Evolutionary conservation across 2,329 filamentous ascomycete genomes (phyloP).

Genomic region (Neonectria faginata): DNA sequence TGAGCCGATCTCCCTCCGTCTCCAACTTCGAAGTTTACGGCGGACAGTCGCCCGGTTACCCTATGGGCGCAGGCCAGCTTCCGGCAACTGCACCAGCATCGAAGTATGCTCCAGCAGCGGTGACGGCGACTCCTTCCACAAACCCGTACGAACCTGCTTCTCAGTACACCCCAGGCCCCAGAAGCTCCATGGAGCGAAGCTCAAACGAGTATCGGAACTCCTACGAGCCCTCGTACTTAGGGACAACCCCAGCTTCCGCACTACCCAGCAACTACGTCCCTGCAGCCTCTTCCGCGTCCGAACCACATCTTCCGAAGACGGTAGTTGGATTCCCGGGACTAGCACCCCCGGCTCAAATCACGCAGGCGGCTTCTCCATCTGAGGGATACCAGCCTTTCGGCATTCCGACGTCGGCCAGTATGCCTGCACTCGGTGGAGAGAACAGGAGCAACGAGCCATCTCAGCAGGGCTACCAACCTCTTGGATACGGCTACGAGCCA

Average conservation of each 20-base stretch:
- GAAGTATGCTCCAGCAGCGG: conserved; percentile 51
- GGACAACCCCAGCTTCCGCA: conserved; percentile 25
- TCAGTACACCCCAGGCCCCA: conserved; percentile 60
- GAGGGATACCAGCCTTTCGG: conserved; percentile 48
- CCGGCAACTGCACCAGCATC: conserved; percentile 53
- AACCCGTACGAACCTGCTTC: conserved; percentile 56
- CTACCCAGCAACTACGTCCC: conserved; percentile 38
- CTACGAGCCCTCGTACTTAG: conserved; percentile 52
- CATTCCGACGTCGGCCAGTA: conserved; percentile 42
- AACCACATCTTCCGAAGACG: conserved; percentile 16
- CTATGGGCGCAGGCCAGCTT: conserved; percentile 47
- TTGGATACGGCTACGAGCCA: conserved; percentile 65
- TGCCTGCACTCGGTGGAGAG: conserved; percentile 27
- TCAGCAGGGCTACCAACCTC: conserved; percentile 57
- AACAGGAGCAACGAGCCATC: conserved; percentile 35
- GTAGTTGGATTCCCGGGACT: conserved; percentile 30
- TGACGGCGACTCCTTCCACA: conserved; percentile 31
- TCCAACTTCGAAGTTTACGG: conserved; percentile 81
- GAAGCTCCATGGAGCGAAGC: conserved; percentile 44
- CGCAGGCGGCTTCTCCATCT: conserved; percentile 32
- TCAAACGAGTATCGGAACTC: conserved; percentile 50
- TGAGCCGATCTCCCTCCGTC: conserved; percentile 79
- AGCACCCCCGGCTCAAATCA: conserved; percentile 44
- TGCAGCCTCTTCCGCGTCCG: conserved; percentile 27
- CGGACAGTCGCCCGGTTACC: conserved; percentile 55